These are phyloP conservation scores for Garcia nutans DNA, from an alignment of 345 rosid species.

Conservation along the genomic window DNA sequence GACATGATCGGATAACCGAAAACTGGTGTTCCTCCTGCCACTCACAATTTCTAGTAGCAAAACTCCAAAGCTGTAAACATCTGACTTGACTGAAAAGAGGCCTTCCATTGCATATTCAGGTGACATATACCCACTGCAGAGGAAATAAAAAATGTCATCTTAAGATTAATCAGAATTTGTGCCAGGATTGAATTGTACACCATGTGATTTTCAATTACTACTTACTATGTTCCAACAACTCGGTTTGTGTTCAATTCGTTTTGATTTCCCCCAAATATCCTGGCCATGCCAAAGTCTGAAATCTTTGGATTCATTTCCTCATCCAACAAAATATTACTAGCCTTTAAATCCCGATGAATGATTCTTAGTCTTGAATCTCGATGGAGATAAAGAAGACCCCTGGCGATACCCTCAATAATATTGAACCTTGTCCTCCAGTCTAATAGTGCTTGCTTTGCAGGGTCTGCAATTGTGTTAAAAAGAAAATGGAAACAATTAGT, in stretches of 20 bases:
- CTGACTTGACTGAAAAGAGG: slow-evolving; percentile 31
- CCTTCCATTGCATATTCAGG: slow-evolving; percentile 39
- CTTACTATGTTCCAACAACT: slow-evolving; percentile 34
- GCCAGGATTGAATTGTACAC: background rate
- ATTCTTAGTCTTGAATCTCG: slow-evolving; percentile 29
- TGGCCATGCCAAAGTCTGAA: slow-evolving; percentile 36
- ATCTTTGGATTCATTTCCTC: slow-evolving; percentile 31
- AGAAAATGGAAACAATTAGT: background rate
- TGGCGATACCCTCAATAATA: slow-evolving; percentile 29
- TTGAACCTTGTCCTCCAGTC: slow-evolving; percentile 22
- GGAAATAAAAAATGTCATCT: background rate
- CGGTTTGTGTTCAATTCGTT: slow-evolving; percentile 29
- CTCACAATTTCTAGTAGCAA: slow-evolving; percentile 26
- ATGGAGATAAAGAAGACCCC: slow-evolving; percentile 35
- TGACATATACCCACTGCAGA: slow-evolving; percentile 33
- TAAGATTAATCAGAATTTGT: background rate
- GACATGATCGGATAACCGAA: slow-evolving; percentile 20
- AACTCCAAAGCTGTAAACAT: slow-evolving; percentile 35
- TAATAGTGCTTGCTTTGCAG: slow-evolving; percentile 16
- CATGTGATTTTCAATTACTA: background rate
- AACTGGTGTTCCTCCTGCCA: slow-evolving; percentile 30
- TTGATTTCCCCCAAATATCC: slow-evolving; percentile 31
- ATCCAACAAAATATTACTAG: slow-evolving; percentile 32
- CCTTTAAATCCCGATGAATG: slow-evolving; percentile 32
- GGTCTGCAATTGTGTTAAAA: slow-evolving; percentile 9